Evolutionary conservation across 2,329 filamentous ascomycete species (phyloP).

Genomic region (Thelonectria rubi): DNA sequence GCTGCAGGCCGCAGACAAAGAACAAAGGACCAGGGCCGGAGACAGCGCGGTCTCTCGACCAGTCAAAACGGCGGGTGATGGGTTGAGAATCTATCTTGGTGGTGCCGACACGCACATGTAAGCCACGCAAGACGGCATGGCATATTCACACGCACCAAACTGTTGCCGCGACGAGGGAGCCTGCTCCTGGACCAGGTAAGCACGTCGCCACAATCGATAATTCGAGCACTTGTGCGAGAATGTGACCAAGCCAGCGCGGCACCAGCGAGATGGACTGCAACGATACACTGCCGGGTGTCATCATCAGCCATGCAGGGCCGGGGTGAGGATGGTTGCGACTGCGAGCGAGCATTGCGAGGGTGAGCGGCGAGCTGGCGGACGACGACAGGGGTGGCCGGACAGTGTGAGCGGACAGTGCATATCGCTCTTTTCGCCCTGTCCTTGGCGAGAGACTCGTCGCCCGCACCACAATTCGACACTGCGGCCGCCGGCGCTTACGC

Average conservation of each 20-base stretch:
- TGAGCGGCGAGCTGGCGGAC: neutral
- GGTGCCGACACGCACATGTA: neutral
- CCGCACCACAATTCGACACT: neutral
- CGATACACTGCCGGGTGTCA: conserved; percentile 35
- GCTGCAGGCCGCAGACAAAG: neutral
- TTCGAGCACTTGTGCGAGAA: conserved; percentile 6
- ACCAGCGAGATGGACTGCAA: conserved; percentile 37
- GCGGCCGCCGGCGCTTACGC: conserved; percentile 4
- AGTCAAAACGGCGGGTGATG: neutral
- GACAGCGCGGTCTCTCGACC: neutral
- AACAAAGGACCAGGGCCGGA: neutral
- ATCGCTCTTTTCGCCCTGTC: neutral
- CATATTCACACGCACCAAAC: conserved; percentile 1
- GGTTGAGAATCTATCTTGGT: neutral
- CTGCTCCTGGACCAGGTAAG: neutral
- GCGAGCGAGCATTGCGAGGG: conserved; percentile 8
- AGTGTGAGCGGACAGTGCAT: conserved; percentile 31
- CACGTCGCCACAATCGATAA: conserved; percentile 11
- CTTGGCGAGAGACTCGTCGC: conserved; percentile 1
- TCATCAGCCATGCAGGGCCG: conserved; percentile 33
- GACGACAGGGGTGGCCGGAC: conserved; percentile 17
- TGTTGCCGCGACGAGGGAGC: neutral
- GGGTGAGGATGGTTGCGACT: conserved; percentile 24
- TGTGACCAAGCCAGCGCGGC: conserved; percentile 5
- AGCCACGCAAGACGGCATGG: conserved; percentile 1